phyloP scores from a whole-genome alignment of 371 early-diverging fungal genomes.

The Cokeromyces recurvatus region DNA sequence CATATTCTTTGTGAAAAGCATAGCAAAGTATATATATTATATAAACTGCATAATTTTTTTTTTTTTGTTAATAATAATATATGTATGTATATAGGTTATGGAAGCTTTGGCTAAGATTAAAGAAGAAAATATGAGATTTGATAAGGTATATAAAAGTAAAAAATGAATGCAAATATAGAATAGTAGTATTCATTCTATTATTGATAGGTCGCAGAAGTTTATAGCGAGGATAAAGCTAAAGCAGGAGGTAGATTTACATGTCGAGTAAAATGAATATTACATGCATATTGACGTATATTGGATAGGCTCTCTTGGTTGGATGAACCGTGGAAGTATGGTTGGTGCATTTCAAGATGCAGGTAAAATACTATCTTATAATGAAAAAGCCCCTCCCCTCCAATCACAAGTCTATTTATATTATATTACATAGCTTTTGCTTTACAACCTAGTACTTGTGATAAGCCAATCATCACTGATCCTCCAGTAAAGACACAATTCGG shows the following conservation, averaged over 20 bases:
- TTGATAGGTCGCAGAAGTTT: conserved; percentile 78
- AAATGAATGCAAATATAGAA: too few relatives aligned
- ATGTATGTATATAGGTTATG: conserved; percentile 19
- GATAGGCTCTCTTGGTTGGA: conserved; percentile 72
- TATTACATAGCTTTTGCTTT: conserved; percentile 67
- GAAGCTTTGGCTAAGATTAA: conserved; percentile 62
- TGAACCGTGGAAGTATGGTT: conserved; percentile 86
- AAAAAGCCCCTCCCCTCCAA: too few relatives aligned
- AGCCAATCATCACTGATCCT: conserved; percentile 73
- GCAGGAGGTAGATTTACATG: conserved; percentile 45
- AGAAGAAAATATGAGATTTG: conserved; percentile 57
- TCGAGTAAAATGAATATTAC: background rate
- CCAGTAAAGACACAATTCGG: conserved; percentile 62
- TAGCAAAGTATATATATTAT: conserved; percentile 42
- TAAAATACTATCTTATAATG: too few relatives aligned
- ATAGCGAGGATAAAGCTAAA: conserved; percentile 88
- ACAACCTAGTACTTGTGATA: conserved; percentile 65
- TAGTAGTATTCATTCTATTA: too few relatives aligned
- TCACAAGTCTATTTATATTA: background rate
- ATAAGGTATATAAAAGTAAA: conserved; percentile 35
- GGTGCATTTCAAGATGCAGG: conserved; percentile 86
- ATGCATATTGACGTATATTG: background rate
- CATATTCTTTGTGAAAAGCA: conserved; percentile 89
- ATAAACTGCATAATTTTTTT: too few relatives aligned
- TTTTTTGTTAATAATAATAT: background rate